A percentile compares a stretch with the other conserved stretches of the same genome.
Evolutionary conservation across 2,329 filamentous ascomycete species (phyloP).

Genomic region (Penicillium sp.): DNA sequence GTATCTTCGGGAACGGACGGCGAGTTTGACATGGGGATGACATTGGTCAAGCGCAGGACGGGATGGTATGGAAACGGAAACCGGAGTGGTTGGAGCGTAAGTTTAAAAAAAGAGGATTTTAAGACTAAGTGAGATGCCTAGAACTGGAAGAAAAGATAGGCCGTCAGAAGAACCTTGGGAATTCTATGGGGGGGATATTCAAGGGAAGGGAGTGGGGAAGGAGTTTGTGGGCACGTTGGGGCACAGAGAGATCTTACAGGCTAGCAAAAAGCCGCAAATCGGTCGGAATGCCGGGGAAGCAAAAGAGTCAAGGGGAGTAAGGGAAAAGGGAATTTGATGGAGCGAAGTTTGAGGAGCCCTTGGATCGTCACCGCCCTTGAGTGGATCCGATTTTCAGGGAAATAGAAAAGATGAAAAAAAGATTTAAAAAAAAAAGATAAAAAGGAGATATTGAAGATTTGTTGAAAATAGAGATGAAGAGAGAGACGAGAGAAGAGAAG

Average conservation of each 20-base stretch:
- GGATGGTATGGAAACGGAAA: slow-evolving; percentile 16
- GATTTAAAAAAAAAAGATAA: not conserved
- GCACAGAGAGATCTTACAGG: slow-evolving; percentile 27
- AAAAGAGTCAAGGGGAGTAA: not conserved
- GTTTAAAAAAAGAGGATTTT: not conserved
- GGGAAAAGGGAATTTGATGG: not conserved
- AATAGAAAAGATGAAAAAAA: not conserved
- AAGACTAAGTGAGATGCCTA: not conserved
- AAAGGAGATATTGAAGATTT: not conserved
- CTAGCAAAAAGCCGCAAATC: slow-evolving; percentile 15
- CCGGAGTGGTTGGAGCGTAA: slow-evolving; percentile 6
- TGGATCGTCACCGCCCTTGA: slow-evolving; percentile 1
- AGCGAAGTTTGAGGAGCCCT: not conserved
- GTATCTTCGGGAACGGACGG: slow-evolving; percentile 37
- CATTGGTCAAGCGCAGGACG: slow-evolving; percentile 39
- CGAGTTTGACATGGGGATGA: slow-evolving; percentile 45
- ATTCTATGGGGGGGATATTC: not conserved
- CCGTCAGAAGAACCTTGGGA: slow-evolving; percentile 1
- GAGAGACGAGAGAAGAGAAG: slow-evolving; percentile 4
- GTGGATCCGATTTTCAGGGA: not conserved
- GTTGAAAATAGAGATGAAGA: not conserved
- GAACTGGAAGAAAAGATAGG: not conserved
- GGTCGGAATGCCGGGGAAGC: slow-evolving; percentile 9
- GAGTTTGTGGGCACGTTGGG: slow-evolving; percentile 23
- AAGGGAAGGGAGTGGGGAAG: slow-evolving; percentile 6